Evolutionary conservation across 2,329 filamentous ascomycete genomes (phyloP).

Genomic region (Calonectria hongkongensis): DNA sequence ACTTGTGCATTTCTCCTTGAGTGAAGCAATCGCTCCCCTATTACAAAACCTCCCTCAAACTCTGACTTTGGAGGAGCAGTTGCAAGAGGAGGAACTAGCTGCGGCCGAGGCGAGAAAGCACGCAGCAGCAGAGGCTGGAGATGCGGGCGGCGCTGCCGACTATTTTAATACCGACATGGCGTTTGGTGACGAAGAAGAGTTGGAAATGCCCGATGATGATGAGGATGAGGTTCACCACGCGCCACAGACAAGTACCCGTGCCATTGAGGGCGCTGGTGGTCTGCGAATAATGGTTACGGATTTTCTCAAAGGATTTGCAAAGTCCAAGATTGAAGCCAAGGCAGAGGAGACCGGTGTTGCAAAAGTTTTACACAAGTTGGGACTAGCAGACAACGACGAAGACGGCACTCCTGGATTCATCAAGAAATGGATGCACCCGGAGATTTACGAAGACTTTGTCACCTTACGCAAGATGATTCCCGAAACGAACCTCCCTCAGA

Average conservation of each 20-base stretch:
- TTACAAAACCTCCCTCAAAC: conserved; percentile 87
- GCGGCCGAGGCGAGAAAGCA: conserved; percentile 60
- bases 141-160: conserved; percentile 55
- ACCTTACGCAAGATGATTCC: conserved; percentile 83
- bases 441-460: conserved; percentile 83
- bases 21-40: conserved; percentile 83
- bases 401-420: conserved; percentile 70
- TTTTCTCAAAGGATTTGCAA: conserved; percentile 62
- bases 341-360: conserved; percentile 54
- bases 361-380: conserved; percentile 53
- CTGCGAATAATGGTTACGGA: conserved; percentile 57
- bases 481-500: conserved; percentile 64
- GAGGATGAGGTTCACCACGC: conserved; percentile 46
- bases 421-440: conserved; percentile 84
- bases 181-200: conserved; percentile 59
- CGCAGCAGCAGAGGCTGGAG: conserved; percentile 50
- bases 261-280: conserved; percentile 62
- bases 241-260: conserved; percentile 55
- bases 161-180: conserved; percentile 61
- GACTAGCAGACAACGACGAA: conserved; percentile 52
- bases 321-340: conserved; percentile 56
- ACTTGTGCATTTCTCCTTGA: conserved; percentile 84
- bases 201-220: conserved; percentile 55
- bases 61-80: conserved; percentile 73
- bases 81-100: conserved; percentile 67